Percentiles rank a stretch among this genome's conserved stretches.
Conservation (phyloP, 75 land plant species). For the Cryptomeria japonica region DNA sequence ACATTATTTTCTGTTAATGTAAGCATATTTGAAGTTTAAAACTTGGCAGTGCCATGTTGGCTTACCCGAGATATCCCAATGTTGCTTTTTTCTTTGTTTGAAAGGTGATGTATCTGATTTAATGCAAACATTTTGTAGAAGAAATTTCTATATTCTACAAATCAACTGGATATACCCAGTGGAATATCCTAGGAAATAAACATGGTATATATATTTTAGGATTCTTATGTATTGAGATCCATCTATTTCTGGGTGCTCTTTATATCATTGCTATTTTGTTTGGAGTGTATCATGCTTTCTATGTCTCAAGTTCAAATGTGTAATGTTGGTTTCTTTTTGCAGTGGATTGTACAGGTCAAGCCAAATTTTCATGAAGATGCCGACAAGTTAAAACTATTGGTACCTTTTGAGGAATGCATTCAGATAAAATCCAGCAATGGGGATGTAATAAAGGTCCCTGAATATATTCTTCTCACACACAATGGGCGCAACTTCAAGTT, state of each 20-base stretch:
- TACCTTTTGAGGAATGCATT: slow-evolving; percentile 94
- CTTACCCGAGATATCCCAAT: not conserved
- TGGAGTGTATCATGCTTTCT: not conserved
- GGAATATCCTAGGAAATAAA: not conserved
- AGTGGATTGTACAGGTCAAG: slow-evolving; percentile 91
- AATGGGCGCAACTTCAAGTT: slow-evolving; percentile 96
- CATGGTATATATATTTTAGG: not conserved
- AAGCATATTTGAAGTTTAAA: not conserved
- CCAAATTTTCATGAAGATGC: slow-evolving; percentile 95
- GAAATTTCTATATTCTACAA: not conserved
- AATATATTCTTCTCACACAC: slow-evolving; percentile 88
- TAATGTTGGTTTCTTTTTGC: not conserved
- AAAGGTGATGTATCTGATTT: not conserved
- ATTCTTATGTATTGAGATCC: not conserved
- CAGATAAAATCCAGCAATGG: slow-evolving; percentile 60
- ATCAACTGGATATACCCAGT: not conserved
- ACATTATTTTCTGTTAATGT: not conserved
- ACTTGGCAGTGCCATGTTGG: not conserved
- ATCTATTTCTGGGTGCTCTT: not conserved
- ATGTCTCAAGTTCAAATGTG: not conserved
- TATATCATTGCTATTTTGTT: not conserved
- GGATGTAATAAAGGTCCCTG: slow-evolving; percentile 67
- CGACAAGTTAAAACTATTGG: slow-evolving; percentile 72
- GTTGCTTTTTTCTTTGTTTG: not conserved
- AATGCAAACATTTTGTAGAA: not conserved